Conservation (phyloP, 768 basidiomycete genomes). For the Russula sp. region DNA sequence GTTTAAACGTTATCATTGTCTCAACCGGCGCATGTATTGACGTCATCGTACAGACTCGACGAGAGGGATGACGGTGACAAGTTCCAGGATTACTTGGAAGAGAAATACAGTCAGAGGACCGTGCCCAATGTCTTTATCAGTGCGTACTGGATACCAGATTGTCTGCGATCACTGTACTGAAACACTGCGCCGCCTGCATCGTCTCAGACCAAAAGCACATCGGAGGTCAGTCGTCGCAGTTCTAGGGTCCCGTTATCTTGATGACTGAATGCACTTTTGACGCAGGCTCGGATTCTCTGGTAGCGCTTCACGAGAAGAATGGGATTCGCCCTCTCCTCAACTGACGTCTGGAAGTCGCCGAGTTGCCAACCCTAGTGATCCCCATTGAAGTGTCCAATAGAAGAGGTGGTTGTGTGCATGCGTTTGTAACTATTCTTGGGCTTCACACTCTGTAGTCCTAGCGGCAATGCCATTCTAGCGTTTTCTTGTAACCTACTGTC, state of each 20-base stretch:
- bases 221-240: conserved; percentile 35
- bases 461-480: too few relatives aligned
- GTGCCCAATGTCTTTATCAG: conserved; percentile 77
- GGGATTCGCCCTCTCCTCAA: not conserved
- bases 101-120: conserved; percentile 61
- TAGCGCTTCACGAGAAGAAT: not conserved
- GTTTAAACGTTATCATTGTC: not conserved
- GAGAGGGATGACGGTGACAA: conserved; percentile 41
- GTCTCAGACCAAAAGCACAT: conserved; percentile 42
- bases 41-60: conserved; percentile 42
- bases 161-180: not conserved
- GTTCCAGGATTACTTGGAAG: conserved; percentile 57
- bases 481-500: too few relatives aligned
- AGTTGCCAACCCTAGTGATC: not conserved
- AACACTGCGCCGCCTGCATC: not conserved
- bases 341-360: not conserved
- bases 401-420: not conserved
- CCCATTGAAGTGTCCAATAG: not conserved
- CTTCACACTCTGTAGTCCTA: too few relatives aligned
- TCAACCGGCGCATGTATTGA: not conserved
- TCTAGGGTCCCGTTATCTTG: not conserved
- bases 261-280: not conserved
- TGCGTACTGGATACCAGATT: conserved; percentile 26
- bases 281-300: conserved; percentile 1
- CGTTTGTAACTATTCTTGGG: too few relatives aligned